phyloP scores from a whole-genome alignment of 169 alveolate species.

The Plasmodium vivax region DNA sequence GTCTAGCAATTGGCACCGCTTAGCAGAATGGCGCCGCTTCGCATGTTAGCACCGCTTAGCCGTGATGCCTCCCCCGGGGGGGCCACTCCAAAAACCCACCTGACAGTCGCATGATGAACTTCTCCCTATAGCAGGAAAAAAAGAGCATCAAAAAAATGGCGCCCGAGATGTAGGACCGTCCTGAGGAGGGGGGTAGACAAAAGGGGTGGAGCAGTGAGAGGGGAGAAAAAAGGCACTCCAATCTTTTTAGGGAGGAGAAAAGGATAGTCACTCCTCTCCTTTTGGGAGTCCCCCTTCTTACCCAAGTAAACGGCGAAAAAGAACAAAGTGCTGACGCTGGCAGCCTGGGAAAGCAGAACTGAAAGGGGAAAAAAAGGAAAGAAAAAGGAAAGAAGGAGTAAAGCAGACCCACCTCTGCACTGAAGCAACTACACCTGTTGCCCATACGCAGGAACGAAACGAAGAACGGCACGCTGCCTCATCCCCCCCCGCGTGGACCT shows the following conservation, averaged over 20 bases:
- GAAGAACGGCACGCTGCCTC: background rate
- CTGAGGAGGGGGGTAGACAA: background rate
- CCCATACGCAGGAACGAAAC: background rate
- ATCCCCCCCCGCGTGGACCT: background rate
- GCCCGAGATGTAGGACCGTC: slow-evolving; percentile 52
- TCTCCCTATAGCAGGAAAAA: slow-evolving; percentile 70
- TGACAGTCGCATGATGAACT: slow-evolving; percentile 32
- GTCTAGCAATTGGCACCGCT: too few species aligned
- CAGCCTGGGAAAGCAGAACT: slow-evolving; percentile 55
- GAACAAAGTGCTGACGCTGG: slow-evolving; percentile 44
- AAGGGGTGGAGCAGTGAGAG: background rate
- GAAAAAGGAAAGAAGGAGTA: background rate
- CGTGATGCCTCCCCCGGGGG: background rate
- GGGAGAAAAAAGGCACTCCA: background rate
- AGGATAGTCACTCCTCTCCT: background rate
- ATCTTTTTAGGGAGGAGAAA: background rate
- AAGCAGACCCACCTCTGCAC: background rate
- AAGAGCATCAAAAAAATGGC: slow-evolving; percentile 41
- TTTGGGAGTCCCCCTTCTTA: background rate
- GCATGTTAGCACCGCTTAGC: too few species aligned
- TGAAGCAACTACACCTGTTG: background rate
- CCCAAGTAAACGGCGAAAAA: slow-evolving; percentile 62
- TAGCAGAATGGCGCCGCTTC: background rate
- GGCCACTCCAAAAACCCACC: background rate
- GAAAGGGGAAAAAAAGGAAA: background rate